A percentile compares a stretch with the other conserved stretches of the same genome.
These are phyloP conservation scores for Chionographis japonica DNA, from an alignment of 106 monocot species.

Conservation along the genomic window DNA sequence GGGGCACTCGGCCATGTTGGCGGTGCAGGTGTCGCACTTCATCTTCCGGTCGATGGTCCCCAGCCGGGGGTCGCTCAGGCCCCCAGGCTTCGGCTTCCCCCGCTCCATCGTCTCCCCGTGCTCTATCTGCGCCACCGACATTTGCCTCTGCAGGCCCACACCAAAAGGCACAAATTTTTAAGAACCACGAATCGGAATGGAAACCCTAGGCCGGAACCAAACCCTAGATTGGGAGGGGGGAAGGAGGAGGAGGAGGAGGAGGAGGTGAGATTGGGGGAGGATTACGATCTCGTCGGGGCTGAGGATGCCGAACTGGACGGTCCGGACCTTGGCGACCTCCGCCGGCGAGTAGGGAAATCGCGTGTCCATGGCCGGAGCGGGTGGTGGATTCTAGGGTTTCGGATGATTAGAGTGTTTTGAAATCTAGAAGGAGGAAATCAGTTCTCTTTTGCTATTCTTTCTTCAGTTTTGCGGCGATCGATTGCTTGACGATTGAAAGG, in stretches of 20 bases:
- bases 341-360: slow-evolving; percentile 41
- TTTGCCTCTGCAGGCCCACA: slow-evolving; percentile 64
- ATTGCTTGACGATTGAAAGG: too few species aligned
- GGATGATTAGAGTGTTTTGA: too few species aligned
- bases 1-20: slow-evolving; percentile 95
- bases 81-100: slow-evolving; percentile 85
- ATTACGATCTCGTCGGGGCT: slow-evolving; percentile 48
- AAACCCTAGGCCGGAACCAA: too few species aligned
- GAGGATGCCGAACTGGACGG: slow-evolving; percentile 48
- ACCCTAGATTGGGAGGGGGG: too few species aligned
- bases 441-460: too few species aligned
- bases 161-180: neutral
- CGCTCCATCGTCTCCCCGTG: slow-evolving; percentile 88
- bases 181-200: too few species aligned
- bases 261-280: too few species aligned
- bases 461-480: too few species aligned
- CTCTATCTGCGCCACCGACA: slow-evolving; percentile 89
- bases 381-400: too few species aligned
- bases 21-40: slow-evolving; percentile 98
- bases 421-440: too few species aligned
- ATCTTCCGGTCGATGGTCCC: slow-evolving; percentile 95
- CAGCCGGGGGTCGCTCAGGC: slow-evolving; percentile 87
- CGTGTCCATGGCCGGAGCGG: slow-evolving; percentile 21
- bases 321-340: slow-evolving; percentile 45
- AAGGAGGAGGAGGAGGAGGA: too few species aligned